Percentiles rank a stretch among this genome's conserved stretches.
Evolutionary conservation across 176 grass and related monocot species (phyloP).

Genomic region (Dendrocalamus sinicus): DNA sequence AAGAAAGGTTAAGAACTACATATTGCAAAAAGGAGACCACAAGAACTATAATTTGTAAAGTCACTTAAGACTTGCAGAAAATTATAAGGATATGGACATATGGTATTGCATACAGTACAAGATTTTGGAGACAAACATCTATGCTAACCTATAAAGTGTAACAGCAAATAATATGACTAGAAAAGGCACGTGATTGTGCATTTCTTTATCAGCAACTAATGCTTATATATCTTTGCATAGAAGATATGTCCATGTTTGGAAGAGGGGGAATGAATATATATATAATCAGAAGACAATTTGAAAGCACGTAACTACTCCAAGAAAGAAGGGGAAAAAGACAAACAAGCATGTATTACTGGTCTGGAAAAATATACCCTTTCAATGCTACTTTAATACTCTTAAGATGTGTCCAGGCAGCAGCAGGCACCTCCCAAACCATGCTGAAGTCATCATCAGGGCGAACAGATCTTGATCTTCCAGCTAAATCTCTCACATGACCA

Average conservation of each 20-base stretch:
- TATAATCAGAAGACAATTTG: not conserved
- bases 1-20: not conserved
- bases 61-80: not conserved
- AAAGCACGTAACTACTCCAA: not conserved
- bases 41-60: too few species aligned
- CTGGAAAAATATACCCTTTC: conserved; percentile 63
- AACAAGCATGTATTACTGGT: not conserved
- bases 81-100: not conserved
- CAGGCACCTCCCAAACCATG: conserved; percentile 98
- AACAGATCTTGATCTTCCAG: conserved; percentile 89
- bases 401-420: conserved; percentile 95
- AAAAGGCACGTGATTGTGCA: conserved; percentile 1
- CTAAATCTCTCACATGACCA: conserved; percentile 96
- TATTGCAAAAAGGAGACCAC: too few species aligned
- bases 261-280: not conserved
- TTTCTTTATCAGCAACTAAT: conserved; percentile 20
- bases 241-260: not conserved
- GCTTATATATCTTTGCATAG: not conserved
- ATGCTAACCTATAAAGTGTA: not conserved
- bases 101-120: not conserved
- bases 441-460: conserved; percentile 95
- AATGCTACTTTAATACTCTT: conserved; percentile 87
- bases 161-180: conserved; percentile 9
- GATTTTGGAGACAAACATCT: conserved; percentile 19
- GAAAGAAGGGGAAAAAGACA: not conserved